Conservation (phyloP, 106 monocot genomes). For the Platanthera zijinensis region DNA sequence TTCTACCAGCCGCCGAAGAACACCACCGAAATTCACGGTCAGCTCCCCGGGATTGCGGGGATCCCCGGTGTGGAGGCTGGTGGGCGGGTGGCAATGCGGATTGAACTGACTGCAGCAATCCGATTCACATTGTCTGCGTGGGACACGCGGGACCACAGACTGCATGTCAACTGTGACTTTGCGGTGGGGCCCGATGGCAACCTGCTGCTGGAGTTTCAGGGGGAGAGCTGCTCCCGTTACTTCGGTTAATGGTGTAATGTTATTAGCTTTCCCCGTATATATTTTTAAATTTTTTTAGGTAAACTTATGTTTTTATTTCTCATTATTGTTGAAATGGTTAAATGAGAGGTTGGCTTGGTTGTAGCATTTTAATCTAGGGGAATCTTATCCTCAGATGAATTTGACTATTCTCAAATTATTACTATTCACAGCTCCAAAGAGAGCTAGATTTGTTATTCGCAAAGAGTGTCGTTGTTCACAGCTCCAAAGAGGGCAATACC, state of each 20-base stretch:
- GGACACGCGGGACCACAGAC: constrained; percentile 39
- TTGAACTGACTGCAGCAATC: constrained; percentile 36
- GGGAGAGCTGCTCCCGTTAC: constrained; percentile 39
- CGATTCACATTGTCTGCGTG: constrained; percentile 38
- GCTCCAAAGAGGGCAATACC: constrained; percentile 63
- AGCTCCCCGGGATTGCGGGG: constrained; percentile 4
- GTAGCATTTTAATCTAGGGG: neutral
- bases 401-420: too few relatives aligned
- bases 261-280: neutral
- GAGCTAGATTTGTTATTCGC: too few relatives aligned
- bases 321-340: too few relatives aligned
- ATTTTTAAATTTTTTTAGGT: neutral
- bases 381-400: too few relatives aligned
- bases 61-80: neutral
- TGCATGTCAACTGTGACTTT: constrained; percentile 48
- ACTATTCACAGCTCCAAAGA: too few relatives aligned
- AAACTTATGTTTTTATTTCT: too few relatives aligned
- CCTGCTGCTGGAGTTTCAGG: constrained; percentile 20
- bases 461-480: too few relatives aligned
- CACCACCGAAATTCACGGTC: constrained; percentile 39
- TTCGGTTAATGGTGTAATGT: constrained; percentile 12
- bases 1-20: constrained; percentile 72
- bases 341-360: neutral
- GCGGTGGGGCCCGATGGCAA: constrained; percentile 32
- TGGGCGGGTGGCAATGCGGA: constrained; percentile 17